Evolutionary conservation across 441 rosid species (phyloP).

Genomic region (Bocquillonia castaneifolia): DNA sequence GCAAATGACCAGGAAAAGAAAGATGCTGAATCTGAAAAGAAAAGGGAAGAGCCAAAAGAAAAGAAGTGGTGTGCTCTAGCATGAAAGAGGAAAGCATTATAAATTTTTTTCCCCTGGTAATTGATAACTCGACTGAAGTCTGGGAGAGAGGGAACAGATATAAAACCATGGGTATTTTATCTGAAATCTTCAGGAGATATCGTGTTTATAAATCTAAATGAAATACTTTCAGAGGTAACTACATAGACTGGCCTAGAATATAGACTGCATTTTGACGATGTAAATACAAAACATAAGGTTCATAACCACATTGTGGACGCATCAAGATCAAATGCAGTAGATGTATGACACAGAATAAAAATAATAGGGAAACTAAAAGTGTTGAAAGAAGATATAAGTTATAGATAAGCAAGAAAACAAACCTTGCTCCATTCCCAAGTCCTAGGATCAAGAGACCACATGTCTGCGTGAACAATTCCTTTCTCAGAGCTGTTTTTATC

Average conservation of each 20-base stretch:
- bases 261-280: too few relatives aligned
- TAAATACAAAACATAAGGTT: too few relatives aligned
- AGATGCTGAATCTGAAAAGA: neutral
- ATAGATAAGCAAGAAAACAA: constrained; percentile 20
- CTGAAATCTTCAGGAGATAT: neutral
- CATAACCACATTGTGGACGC: too few relatives aligned
- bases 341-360: neutral
- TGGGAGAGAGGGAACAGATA: neutral
- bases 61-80: neutral
- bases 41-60: neutral
- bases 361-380: neutral
- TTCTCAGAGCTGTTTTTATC: constrained; percentile 77
- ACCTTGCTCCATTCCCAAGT: constrained; percentile 99
- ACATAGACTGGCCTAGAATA: too few relatives aligned
- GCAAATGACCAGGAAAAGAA: neutral
- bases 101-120: neutral
- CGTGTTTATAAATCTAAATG: neutral
- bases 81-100: neutral
- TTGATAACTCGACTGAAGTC: neutral
- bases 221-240: too few relatives aligned
- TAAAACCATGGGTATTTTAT: neutral
- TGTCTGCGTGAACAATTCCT: constrained; percentile 85
- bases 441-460: constrained; percentile 97
- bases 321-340: too few relatives aligned
- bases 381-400: neutral